Evolutionary conservation across 2,329 filamentous ascomycete species (phyloP), one percentile per base, ranked within the genome.

Genomic region (Allantophomopsis lycopodina): DNA sequence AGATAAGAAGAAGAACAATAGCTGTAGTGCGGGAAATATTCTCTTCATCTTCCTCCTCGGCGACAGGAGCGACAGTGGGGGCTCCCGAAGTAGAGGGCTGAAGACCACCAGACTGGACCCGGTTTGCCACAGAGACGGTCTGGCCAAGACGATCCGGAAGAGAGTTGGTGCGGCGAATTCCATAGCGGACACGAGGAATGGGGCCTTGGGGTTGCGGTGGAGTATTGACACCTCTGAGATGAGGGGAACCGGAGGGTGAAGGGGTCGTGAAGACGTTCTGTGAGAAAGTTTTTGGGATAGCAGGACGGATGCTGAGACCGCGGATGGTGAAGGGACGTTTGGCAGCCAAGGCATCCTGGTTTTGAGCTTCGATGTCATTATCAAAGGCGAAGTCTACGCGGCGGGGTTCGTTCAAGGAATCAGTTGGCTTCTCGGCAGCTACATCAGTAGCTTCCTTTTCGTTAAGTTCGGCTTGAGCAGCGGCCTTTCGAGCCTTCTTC

Each of bases 91-190:
- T 18, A 17, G 17, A 7, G 7, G 42, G 42, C 23, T 40, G 21
- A n/a, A 41, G 31, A 12, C n/a, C 14, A 34, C 57, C 48, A 16
- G 62, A 56, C 32, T 38, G 37, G 2, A 13, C 30, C 31, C 20
- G 39, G 28, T 41, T 21, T 36, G 40, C 33, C 7, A 23, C 32
- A 7, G 43, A 37, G 17, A 42, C 32, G 4, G 46, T 45, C 38
- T 63, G 60, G 44, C 71, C 74, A 7, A 85, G 67, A 14, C 79
- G 71, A 49, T 81, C 79, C 0, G 83, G 83, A 2, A 87, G 67
- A 1, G 83, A 87, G 54, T 74, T 84, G 15, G 82, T 83, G 40
- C 83, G 71, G 41, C 80, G 77, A 39, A 85, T 75, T n/a, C 73
- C 73, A 47, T 73, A 73, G 33, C 71, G 66, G 42, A 78, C 69